Evolutionary conservation across 2,329 filamentous ascomycete species (phyloP), one percentile per base, ranked within the genome.

Genomic region (Penicillium decumbens): DNA sequence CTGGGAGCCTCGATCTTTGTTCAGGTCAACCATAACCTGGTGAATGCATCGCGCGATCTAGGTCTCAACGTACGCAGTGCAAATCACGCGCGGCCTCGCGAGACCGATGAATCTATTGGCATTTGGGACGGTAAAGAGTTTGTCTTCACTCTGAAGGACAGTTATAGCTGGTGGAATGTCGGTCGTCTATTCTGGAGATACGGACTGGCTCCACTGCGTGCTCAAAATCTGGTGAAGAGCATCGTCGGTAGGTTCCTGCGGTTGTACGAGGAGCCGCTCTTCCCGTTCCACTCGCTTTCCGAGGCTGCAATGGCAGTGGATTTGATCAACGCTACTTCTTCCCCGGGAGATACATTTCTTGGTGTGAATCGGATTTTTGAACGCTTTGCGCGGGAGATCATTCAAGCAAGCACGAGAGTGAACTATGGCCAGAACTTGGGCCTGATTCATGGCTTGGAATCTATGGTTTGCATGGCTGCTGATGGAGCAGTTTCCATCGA

Each of bases 1-100:
- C 77, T 97, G 1, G 93, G 93, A 13, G 93, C 88, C 9, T 92
- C 87, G 53, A 95, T 97, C 60, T 98, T 97, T 65, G 88, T 97
- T 28, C 69, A 85, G 42, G 80, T 87, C 38, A 98, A 97, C 65
- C 76, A 83, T 33, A 95, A 95, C 61, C 79, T 98, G 33, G 81
- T 84, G 60, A 84, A 87, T 47, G 87, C 90, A 0, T 83, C 81
- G 6, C 72, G 79, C 28, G 77, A 81, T 12, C 90, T 95, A 64
- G 81, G 81, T n/a, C 81, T 98, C 3, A 72, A 75, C 0, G 72
- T 82, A 2, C 72, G 67, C n/a, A 72, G 75, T 15, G 69, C 72
- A 28, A 66, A 72, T 6, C 72, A 78, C 29, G 73, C 76, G 15
- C 79, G 78, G 12, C 69, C 74, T 3, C 66, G 66, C 10, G 72